phyloP scores from a whole-genome alignment of 73 alveolate species.

The Tetrahymena malaccensis region DNA sequence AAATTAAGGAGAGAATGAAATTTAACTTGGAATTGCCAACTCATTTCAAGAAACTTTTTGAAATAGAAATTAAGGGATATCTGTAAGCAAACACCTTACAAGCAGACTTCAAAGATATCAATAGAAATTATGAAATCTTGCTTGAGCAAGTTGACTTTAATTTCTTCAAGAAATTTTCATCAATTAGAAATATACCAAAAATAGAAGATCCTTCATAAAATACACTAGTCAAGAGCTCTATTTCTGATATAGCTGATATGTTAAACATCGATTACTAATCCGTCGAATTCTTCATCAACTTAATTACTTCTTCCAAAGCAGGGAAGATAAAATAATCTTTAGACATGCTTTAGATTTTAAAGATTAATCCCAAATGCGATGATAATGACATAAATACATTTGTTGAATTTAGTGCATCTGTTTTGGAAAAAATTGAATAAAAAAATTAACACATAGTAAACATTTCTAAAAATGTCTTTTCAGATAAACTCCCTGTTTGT shows the following conservation, averaged over 20 bases:
- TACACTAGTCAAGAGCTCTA: not conserved
- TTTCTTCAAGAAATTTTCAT: not conserved
- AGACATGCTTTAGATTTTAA: not conserved
- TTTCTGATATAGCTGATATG: not conserved
- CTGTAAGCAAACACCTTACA: not conserved
- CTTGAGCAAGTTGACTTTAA: not conserved
- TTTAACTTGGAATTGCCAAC: not conserved
- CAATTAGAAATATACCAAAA: not conserved
- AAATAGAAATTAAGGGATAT: not conserved
- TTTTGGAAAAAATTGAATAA: not conserved
- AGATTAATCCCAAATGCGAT: not conserved
- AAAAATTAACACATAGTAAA: not conserved
- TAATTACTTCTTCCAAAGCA: not conserved
- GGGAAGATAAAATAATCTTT: not conserved
- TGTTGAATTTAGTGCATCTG: not conserved
- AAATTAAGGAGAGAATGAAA: not conserved
- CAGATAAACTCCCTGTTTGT: not conserved
- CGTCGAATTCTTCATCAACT: not conserved
- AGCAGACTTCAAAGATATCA: not conserved
- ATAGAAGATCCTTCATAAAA: not conserved
- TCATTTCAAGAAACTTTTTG: not conserved
- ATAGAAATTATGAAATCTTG: not conserved
- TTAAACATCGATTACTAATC: not conserved
- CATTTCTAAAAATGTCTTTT: not conserved
- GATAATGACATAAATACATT: not conserved